Conservation (phyloP, 345 rosid species). For the Litchi chinensis region DNA sequence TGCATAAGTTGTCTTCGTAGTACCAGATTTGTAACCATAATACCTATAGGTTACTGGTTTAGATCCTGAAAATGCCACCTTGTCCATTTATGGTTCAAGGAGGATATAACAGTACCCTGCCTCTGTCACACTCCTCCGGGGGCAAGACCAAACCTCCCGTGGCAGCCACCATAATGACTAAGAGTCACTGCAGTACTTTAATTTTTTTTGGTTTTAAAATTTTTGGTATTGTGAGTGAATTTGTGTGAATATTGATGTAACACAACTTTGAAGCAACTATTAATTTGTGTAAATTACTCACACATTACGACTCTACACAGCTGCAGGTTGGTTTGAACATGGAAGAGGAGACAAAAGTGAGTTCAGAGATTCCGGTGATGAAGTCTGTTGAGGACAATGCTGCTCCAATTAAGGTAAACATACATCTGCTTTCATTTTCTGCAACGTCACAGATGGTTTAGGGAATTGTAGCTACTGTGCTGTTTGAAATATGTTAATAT, state of each 20-base stretch:
- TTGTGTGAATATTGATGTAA: not conserved
- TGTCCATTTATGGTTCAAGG: too few species aligned
- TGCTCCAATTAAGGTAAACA: conserved; percentile 55
- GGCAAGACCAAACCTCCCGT: too few species aligned
- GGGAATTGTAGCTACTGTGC: not conserved
- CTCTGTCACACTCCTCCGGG: too few species aligned
- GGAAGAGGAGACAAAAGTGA: conserved; percentile 60
- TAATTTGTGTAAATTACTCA: conserved; percentile 23
- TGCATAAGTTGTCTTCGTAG: too few species aligned
- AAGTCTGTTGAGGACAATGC: conserved; percentile 44
- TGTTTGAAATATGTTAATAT: not conserved
- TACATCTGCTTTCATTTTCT: not conserved
- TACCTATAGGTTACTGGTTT: too few species aligned
- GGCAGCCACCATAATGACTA: too few species aligned
- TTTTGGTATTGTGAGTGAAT: too few species aligned
- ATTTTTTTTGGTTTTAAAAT: too few species aligned
- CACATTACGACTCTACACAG: not conserved
- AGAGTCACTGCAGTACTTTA: too few species aligned
- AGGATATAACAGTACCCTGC: too few species aligned
- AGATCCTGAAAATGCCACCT: too few species aligned
- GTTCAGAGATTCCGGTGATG: conserved; percentile 57
- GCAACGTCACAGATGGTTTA: not conserved
- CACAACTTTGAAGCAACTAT: conserved; percentile 19
- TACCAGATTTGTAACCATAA: too few species aligned
- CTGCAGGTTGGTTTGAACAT: conserved; percentile 30